Evolutionary conservation across 345 rosid species (phyloP).

Genomic region (Viola odorata): DNA sequence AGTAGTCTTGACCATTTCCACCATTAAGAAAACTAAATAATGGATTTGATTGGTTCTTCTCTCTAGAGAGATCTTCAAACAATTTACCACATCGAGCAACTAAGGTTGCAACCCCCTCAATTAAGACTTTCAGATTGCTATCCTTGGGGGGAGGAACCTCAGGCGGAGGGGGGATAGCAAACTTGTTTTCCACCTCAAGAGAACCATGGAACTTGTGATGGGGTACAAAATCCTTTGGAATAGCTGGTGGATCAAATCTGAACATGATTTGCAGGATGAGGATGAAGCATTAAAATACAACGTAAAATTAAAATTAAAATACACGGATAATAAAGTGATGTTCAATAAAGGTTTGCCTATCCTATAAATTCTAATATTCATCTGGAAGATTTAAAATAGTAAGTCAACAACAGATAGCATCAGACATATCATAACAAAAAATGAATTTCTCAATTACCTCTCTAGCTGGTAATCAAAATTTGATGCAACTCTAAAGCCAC

Average conservation of each 20-base stretch:
- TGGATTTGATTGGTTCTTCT: slow-evolving; percentile 83
- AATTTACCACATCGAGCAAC: slow-evolving; percentile 93
- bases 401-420: not conserved
- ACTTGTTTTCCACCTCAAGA: slow-evolving; percentile 40
- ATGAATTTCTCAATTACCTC: slow-evolving; percentile 45
- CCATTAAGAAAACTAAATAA: slow-evolving; percentile 81
- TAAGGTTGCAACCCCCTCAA: slow-evolving; percentile 87
- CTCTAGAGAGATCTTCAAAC: slow-evolving; percentile 92
- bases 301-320: not conserved
- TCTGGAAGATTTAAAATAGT: not conserved
- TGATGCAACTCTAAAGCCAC: slow-evolving; percentile 67
- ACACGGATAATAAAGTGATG: not conserved
- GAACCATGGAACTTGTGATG: slow-evolving; percentile 65
- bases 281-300: slow-evolving; percentile 5
- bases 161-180: slow-evolving; percentile 51
- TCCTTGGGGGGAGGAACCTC: slow-evolving; percentile 79
- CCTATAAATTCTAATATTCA: not conserved
- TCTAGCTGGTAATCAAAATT: slow-evolving; percentile 57
- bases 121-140: slow-evolving; percentile 59
- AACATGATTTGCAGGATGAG: not conserved
- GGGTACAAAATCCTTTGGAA: slow-evolving; percentile 77
- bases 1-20: slow-evolving; percentile 80
- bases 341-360: not conserved
- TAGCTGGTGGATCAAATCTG: slow-evolving; percentile 79
- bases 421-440: slow-evolving; percentile 1